These are phyloP conservation scores for Apiospora pterosperma DNA, from an alignment of 2,329 filamentous ascomycete genomes.

Conservation along the genomic window DNA sequence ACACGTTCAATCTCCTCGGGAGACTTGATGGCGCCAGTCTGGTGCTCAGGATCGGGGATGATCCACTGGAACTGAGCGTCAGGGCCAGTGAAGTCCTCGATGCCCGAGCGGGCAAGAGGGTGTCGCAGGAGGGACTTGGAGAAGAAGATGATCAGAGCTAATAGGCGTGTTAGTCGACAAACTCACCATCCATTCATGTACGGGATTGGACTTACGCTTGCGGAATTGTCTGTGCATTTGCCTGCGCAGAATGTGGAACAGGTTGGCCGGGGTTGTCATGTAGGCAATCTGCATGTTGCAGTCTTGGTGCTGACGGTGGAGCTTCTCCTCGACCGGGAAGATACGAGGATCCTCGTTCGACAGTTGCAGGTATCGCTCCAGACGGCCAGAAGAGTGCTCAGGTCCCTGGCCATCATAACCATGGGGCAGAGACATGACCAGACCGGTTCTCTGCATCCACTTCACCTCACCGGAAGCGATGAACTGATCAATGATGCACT, in stretches of 20 bases:
- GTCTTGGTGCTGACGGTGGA: constrained; percentile 96
- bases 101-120: constrained; percentile 81
- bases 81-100: constrained; percentile 81
- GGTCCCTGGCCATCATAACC: constrained; percentile 98
- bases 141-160: constrained; percentile 95
- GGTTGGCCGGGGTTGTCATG: constrained; percentile 92
- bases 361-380: constrained; percentile 95
- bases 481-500: constrained; percentile 99
- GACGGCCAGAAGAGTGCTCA: constrained; percentile 94
- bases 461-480: constrained; percentile 96
- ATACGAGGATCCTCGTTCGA: constrained; percentile 96
- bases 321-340: constrained; percentile 84
- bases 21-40: constrained; percentile 68
- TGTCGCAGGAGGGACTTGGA: constrained; percentile 95
- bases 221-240: constrained; percentile 99
- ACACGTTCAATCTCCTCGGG: constrained; percentile 90
- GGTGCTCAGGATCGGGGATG: constrained; percentile 84
- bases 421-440: constrained; percentile 94
- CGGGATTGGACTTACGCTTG: constrained; percentile 69
- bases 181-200: constrained; percentile 16
- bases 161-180: constrained; percentile 18
- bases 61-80: constrained; percentile 97
- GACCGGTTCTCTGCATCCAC: constrained; percentile 96
- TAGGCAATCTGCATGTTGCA: constrained; percentile 99
- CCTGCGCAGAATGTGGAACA: constrained; percentile 93